Evolutionary conservation across 176 grass and related monocot genomes (phyloP), one percentile per base, ranked within the genome.

Genomic region (Typha latifolia): DNA sequence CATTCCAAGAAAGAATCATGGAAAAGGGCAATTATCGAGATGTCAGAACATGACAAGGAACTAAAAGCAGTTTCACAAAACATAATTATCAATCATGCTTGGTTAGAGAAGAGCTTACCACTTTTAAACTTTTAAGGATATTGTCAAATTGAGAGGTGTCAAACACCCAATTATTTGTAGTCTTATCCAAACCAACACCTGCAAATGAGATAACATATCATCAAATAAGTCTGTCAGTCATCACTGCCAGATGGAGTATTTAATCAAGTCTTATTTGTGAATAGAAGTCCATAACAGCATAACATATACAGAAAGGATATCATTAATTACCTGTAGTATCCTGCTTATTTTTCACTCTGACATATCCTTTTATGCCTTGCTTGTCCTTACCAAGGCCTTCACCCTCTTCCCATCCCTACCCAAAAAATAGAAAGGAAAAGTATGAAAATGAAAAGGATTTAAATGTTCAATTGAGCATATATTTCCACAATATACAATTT

Each of bases 321-420:
- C 12, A 23, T 37, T 57, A 59, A 49, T 27, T 34, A 99, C 94
- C 89, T 77, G 71, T 48, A 31, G 83, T 99, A 62, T 93, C 94
- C 65, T 93, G 89, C 70, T 99, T 99, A 84, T 99, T 92, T 77
- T 87, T 93, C 59, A 99, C 94, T 70, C 86, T 87, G 68, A 99
- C 86, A 47, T 93, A 74, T 23, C 89, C 89, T 63, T 93, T 99
- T 57, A 99, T 93, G 12, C 94, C 94, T 72, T 99, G 94, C 26
- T 93, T 99, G 37, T 99, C 94, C 86, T 99, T 99, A 49, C 94
- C 94, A 71, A 99, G 89, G 61, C 94, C 94, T 87, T 99, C 89
- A 74, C 89, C 94, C 84, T 99, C 94, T 81, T 99, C 89, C 94
- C 94, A 99, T 69, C 89, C 94, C 86, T 99, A 66, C 4, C 51